Percentiles rank a stretch among this genome's conserved stretches.
Evolutionary conservation across 2,329 filamentous ascomycete genomes (phyloP).

Genomic region (Aureobasidium sp.): DNA sequence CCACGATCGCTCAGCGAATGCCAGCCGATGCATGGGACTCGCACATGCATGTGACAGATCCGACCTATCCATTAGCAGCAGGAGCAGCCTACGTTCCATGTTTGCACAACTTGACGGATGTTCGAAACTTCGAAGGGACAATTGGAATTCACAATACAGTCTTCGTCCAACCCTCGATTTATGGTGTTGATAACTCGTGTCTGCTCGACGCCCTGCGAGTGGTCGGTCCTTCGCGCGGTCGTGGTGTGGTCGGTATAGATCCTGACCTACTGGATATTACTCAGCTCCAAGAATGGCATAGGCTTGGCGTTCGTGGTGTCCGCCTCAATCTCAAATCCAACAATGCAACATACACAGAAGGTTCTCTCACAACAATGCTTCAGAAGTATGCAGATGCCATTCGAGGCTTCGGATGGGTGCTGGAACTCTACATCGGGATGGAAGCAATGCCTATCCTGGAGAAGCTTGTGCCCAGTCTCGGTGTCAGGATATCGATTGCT

Average conservation of each 20-base stretch:
- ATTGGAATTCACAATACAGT: constrained; percentile 24
- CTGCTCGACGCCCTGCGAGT: constrained; percentile 26
- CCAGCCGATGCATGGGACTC: constrained; percentile 51
- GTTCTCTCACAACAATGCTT: constrained; percentile 38
- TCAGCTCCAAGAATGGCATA: constrained; percentile 24
- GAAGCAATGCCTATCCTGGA: constrained; percentile 44
- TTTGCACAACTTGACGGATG: constrained; percentile 44
- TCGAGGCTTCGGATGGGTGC: constrained; percentile 46
- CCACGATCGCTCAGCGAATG: constrained; percentile 24
- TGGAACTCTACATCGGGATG: constrained; percentile 53
- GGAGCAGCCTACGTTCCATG: constrained; percentile 46
- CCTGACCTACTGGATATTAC: constrained; percentile 20
- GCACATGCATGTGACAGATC: constrained; percentile 58
- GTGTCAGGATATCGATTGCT: constrained; percentile 50
- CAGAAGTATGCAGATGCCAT: constrained; percentile 45
- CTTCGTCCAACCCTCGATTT: constrained; percentile 28
- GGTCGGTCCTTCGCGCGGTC: constrained; percentile 18
- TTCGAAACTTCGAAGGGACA: constrained; percentile 30
- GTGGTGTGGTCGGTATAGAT: constrained; percentile 28
- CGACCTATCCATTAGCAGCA: constrained; percentile 42
- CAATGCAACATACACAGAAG: constrained; percentile 32
- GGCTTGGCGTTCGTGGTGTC: constrained; percentile 26
- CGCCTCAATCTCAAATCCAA: constrained; percentile 27
- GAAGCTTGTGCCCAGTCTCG: constrained; percentile 40
- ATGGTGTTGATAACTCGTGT: constrained; percentile 27